These are phyloP conservation scores for Cajanus cajan DNA, from an alignment of 306 rosid species.

Conservation along the genomic window DNA sequence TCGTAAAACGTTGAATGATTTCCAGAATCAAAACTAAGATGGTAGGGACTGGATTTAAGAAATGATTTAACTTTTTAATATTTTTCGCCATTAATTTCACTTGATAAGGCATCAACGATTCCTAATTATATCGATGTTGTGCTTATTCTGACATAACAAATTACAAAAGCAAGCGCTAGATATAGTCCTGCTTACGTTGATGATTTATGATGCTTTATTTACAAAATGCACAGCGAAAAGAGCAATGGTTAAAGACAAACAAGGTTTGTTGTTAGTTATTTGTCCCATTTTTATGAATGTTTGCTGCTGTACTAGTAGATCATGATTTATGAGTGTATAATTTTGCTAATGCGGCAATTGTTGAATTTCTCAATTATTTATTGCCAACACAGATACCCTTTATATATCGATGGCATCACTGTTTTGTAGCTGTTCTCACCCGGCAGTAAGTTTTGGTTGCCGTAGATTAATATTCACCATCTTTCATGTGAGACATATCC, in stretches of 20 bases:
- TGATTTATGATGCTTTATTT: neutral
- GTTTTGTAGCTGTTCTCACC: neutral
- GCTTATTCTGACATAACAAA: neutral
- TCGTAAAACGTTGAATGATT: neutral
- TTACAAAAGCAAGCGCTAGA: neutral
- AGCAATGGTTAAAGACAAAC: neutral
- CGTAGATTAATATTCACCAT: neutral
- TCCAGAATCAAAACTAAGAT: neutral
- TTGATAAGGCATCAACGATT: neutral
- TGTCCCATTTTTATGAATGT: neutral
- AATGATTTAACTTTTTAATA: neutral
- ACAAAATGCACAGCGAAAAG: neutral
- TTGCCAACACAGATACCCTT: neutral
- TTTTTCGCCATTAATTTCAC: constrained; percentile 3
- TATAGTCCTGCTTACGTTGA: neutral
- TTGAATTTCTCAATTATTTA: neutral
- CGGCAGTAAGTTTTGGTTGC: neutral
- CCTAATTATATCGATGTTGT: neutral
- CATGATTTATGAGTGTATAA: neutral
- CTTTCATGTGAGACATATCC: neutral
- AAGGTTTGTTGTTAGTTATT: neutral
- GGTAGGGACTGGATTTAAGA: constrained; percentile 11
- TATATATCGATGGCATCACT: neutral
- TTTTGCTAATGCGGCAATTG: neutral
- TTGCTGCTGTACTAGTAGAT: neutral